Base-by-base conservation (phyloP, 306 rosid species). In the Sicyos edulis region DNA sequence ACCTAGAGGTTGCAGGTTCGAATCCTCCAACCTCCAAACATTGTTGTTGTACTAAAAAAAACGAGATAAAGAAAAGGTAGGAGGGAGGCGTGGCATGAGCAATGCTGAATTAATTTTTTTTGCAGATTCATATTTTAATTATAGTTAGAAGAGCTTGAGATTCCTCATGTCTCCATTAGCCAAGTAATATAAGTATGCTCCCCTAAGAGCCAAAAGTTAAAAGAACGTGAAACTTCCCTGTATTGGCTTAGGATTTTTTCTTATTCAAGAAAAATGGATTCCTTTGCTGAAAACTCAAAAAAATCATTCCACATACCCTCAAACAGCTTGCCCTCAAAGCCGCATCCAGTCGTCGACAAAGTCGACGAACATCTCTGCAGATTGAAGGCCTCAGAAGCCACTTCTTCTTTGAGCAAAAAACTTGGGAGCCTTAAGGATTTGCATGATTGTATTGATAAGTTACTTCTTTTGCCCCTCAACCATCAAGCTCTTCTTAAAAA, bases 401-500 rank as follows among this genome's bases (percentile, higher is more conserved):
- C 45, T 40, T 40, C 81, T n/a, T 70, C 83, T 17, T 52, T 84
- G 16, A 72, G 78, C 59, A 49, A 76, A 74, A 71, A 81, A 8
- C 54, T 86, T 19, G 60, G 10, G 24, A 60, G 79, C 37, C 82
- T 85, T 4, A 69, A 72, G 40, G 84, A 85, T 54, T 69, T 82
- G 74, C 85, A 86, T 15, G 81, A 78, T 10, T 79, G 89, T 40
- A 76, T 86, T 10, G 73, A 86, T 53, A 74, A 75, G 62, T 49
- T 86, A 70, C 80, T 83, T 73, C 80, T 71, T 22, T 59, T 86
- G 53, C 87, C 87, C 24, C 61, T 59, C 42, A 69, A 76, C 40
- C 87, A 83, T 42, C 77, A 81, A 80, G 84, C 82, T 40, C 75
- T 86, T 54, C 74, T 79, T 66, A 61, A 57, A 71, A 82, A 83